Evolutionary conservation across 2,329 filamentous ascomycete species (phyloP).

Genomic region (Arthrobotrys sphaeroides): DNA sequence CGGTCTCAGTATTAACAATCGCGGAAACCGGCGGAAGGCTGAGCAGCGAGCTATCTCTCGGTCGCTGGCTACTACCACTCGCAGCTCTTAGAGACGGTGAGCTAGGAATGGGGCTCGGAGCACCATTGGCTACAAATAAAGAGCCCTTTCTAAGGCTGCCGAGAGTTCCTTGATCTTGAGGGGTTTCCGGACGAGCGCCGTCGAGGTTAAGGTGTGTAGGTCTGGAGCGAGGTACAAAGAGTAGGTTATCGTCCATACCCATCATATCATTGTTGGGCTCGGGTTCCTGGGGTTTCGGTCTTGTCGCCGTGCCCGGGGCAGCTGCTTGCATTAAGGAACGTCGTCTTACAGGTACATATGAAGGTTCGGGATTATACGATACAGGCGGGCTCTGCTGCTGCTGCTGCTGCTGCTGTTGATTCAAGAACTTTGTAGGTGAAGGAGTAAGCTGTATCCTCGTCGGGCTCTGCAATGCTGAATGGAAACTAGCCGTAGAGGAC

Average conservation of each 20-base stretch:
- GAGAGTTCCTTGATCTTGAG: conserved; percentile 40
- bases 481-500: conserved; percentile 51
- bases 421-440: conserved; percentile 35
- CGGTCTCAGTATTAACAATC: neutral
- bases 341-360: conserved; percentile 32
- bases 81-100: conserved; percentile 40
- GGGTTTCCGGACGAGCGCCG: conserved; percentile 35
- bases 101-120: conserved; percentile 41
- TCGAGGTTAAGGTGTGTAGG: conserved; percentile 11
- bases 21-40: conserved; percentile 31
- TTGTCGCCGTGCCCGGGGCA: conserved; percentile 45
- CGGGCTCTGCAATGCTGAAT: conserved; percentile 50
- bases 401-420: conserved; percentile 6
- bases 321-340: conserved; percentile 44
- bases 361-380: conserved; percentile 34
- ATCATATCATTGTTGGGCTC: conserved; percentile 7
- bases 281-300: conserved; percentile 37
- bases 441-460: conserved; percentile 42
- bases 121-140: conserved; percentile 44
- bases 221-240: conserved; percentile 16
- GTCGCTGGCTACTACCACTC: conserved; percentile 28
- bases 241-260: conserved; percentile 4
- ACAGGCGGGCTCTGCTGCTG: conserved; percentile 8
- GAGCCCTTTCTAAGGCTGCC: conserved; percentile 36
- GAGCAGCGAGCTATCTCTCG: conserved; percentile 29